Evolutionary conservation across 768 basidiomycete species (phyloP), one percentile per base, ranked within the genome.

Genomic region (Thelephora ganbajun): DNA sequence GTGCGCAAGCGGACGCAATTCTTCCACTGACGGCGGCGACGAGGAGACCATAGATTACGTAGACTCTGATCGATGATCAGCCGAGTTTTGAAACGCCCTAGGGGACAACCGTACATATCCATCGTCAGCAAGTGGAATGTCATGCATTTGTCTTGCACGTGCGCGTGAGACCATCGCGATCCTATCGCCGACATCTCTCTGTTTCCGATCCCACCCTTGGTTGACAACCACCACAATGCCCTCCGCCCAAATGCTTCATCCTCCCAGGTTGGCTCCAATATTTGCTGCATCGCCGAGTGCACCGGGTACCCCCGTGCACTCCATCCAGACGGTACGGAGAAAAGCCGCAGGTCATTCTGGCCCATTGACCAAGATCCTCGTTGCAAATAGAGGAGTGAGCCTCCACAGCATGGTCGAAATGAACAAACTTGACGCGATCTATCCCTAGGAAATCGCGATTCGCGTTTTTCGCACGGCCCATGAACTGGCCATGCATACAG

Each of bases 401-500:
- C 19, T 13, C n/a, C 33, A 16, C 48, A 35, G 47, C 26, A 9
- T 57, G 23, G 39, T 47, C 35, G 20, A 46, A 14, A 50, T 48
- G 44, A 49, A 34, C 44, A 12, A n/a, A 9, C 19, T 37, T 11
- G 47, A 33, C 35, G 26, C 46, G 41, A 36, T 45, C 53, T n/a
- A 46, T 52, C 34, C 60, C 14, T 14, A 91, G 89, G 92, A 99
- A 84, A 99, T 99, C 64, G 96, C 96, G 23, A 91, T 99, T 57
- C 87, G 96, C 60, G 92, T 99, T 36, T 98, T 99, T 75, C 75
- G 93, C 59, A 97, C 93, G 0, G 88, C 96, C 44, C 96, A 99
- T 69, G 96, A 99, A 61, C 75, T 99, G 51, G 96, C 93, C 9
- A 96, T 98, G 93, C 90, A 93, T 64, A 96, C 93, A 43, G 96